Conservation (phyloP, 106 monocot genomes). For the Gastrodia elata region DNA sequence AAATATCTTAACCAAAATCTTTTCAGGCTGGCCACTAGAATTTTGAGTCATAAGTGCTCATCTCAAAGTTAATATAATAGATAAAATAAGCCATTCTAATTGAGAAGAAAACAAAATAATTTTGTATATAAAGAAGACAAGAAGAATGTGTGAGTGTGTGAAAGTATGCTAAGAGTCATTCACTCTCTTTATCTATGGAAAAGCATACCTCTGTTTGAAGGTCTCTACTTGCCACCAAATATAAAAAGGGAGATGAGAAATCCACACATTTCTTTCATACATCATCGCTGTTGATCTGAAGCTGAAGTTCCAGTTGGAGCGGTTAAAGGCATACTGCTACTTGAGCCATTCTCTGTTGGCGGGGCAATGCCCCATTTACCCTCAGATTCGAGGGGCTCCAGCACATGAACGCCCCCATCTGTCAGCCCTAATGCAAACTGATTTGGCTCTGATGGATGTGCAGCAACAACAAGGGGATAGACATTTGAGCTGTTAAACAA, state of each 20-base stretch:
- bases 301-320: slow-evolving; percentile 1
- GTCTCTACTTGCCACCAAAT: background rate
- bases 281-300: slow-evolving; percentile 2
- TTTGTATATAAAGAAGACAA: too few species aligned
- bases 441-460: slow-evolving; percentile 73
- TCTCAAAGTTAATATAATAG: too few species aligned
- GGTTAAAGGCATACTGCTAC: background rate
- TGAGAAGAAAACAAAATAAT: background rate
- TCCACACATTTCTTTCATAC: background rate
- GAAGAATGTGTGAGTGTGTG: too few species aligned
- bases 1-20: too few species aligned
- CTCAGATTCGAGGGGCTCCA: slow-evolving; percentile 88
- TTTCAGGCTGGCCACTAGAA: too few species aligned
- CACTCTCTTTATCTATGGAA: background rate
- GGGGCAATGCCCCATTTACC: slow-evolving; percentile 73
- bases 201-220: slow-evolving; percentile 1
- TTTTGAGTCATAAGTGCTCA: too few species aligned
- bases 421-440: slow-evolving; percentile 80
- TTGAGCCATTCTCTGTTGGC: slow-evolving; percentile 29
- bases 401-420: slow-evolving; percentile 68
- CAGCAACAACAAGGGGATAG: slow-evolving; percentile 62
- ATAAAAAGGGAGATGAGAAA: slow-evolving; percentile 1
- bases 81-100: background rate
- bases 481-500: slow-evolving; percentile 28
- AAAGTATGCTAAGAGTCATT: too few species aligned